A percentile compares a stretch with the other conserved stretches of the same genome.
Evolutionary conservation across 441 rosid genomes (phyloP).

Genomic region (Manihot esculenta): DNA sequence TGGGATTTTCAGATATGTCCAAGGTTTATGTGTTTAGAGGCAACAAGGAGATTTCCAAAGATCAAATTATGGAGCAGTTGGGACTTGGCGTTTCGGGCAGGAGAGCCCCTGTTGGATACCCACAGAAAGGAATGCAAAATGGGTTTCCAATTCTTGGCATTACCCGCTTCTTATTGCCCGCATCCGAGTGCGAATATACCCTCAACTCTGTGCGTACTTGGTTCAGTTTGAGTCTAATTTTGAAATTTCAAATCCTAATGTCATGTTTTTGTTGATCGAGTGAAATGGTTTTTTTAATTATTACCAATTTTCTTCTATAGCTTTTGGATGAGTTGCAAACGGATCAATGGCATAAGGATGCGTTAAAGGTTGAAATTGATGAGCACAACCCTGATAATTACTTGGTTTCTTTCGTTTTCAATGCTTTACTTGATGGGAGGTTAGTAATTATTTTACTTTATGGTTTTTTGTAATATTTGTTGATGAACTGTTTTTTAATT

Average conservation of each 20-base stretch:
- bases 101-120: constrained; percentile 41
- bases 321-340: too few relatives aligned
- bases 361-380: constrained; percentile 44
- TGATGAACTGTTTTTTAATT: neutral
- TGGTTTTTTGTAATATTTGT: neutral
- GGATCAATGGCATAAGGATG: constrained; percentile 60
- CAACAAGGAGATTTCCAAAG: constrained; percentile 65
- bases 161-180: too few relatives aligned
- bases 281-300: too few relatives aligned
- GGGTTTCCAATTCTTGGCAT: too few relatives aligned
- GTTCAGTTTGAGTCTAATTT: too few relatives aligned
- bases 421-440: constrained; percentile 89
- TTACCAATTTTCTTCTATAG: too few relatives aligned
- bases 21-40: constrained; percentile 85
- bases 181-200: too few relatives aligned
- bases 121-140: too few relatives aligned
- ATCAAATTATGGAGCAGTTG: constrained; percentile 73
- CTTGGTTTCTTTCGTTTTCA: constrained; percentile 80
- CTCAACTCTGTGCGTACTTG: too few relatives aligned
- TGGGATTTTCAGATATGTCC: constrained; percentile 86
- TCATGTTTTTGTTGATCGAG: too few relatives aligned
- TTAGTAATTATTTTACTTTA: constrained; percentile 21
- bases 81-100: constrained; percentile 56
- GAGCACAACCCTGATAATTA: constrained; percentile 60
- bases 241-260: too few relatives aligned